phyloP scores from a whole-genome alignment of 2,329 filamentous ascomycete species.

The Botrytis cinerea region DNA sequence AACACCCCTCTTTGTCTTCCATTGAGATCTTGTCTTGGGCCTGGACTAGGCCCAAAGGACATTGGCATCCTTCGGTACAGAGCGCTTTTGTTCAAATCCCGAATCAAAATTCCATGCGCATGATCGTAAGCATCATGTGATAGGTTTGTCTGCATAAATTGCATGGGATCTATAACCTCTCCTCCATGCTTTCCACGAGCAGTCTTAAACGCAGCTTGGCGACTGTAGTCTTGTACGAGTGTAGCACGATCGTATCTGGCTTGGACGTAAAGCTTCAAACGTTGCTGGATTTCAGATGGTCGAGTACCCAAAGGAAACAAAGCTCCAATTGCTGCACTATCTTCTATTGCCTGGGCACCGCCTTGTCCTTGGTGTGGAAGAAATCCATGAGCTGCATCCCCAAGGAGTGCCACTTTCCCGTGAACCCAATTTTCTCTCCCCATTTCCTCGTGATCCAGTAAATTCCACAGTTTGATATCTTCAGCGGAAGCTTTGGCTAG shows the following conservation, averaged over 20 bases:
- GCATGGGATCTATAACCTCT: slow-evolving; percentile 46
- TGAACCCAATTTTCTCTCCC: slow-evolving; percentile 50
- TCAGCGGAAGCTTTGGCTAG: slow-evolving; percentile 48
- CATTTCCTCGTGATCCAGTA: slow-evolving; percentile 51
- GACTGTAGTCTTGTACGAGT: slow-evolving; percentile 58
- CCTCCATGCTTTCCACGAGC: slow-evolving; percentile 25
- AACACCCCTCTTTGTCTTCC: slow-evolving; percentile 19
- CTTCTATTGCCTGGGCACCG: slow-evolving; percentile 66
- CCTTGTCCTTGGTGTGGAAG: slow-evolving; percentile 65
- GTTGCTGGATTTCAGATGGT: slow-evolving; percentile 52
- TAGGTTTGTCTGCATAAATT: slow-evolving; percentile 47
- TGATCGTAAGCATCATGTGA: slow-evolving; percentile 55
- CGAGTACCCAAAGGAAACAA: slow-evolving; percentile 54
- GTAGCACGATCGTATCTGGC: slow-evolving; percentile 59
- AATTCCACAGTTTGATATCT: slow-evolving; percentile 57
- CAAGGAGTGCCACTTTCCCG: slow-evolving; percentile 57
- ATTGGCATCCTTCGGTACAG: slow-evolving; percentile 48
- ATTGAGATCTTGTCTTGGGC: slow-evolving; percentile 29
- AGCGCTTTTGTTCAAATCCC: slow-evolving; percentile 50
- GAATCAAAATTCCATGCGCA: slow-evolving; percentile 46
- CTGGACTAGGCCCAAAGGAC: slow-evolving; percentile 40
- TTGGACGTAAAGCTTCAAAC: slow-evolving; percentile 60
- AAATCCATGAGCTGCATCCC: slow-evolving; percentile 70
- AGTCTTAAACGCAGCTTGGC: slow-evolving; percentile 41
- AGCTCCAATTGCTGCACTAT: slow-evolving; percentile 59